These are phyloP conservation scores for Persicaria maculosa DNA, from an alignment of 148 eudicot genomes.

Conservation along the genomic window DNA sequence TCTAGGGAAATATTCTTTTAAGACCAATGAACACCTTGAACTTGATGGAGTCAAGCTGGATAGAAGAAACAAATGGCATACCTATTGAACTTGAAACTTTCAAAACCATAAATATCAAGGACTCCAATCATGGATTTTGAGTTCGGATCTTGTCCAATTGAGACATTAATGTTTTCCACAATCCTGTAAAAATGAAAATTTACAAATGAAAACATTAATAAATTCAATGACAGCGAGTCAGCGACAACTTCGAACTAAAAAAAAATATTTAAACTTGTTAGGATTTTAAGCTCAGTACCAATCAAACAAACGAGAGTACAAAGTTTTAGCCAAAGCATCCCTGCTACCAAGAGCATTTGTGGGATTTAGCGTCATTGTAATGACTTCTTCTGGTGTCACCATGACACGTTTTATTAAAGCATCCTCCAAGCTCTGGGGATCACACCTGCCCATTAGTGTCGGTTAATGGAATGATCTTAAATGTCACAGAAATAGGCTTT, in stretches of 20 bases:
- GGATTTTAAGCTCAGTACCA: conserved; percentile 30
- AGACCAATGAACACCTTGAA: background rate
- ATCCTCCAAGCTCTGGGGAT: conserved; percentile 46
- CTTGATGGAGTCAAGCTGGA: background rate
- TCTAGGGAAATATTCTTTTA: background rate
- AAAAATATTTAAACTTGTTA: background rate
- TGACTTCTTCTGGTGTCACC: conserved; percentile 67
- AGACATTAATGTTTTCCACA: conserved; percentile 50
- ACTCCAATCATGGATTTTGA: conserved; percentile 52
- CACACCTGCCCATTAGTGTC: conserved; percentile 36
- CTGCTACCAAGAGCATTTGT: conserved; percentile 43
- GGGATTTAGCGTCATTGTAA: conserved; percentile 47
- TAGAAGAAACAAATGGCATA: conserved; percentile 15
- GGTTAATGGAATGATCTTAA: background rate
- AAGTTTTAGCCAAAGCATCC: conserved; percentile 55
- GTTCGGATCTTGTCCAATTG: conserved; percentile 52
- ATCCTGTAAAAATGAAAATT: conserved; percentile 28
- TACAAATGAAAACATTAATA: background rate
- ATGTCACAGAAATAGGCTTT: background rate
- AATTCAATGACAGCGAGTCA: background rate
- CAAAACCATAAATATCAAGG: conserved; percentile 68
- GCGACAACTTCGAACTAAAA: background rate
- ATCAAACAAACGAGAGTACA: conserved; percentile 51
- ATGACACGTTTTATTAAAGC: conserved; percentile 52
- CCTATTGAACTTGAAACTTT: conserved; percentile 61